phyloP scores from a whole-genome alignment of 1,284 basidiomycete species.

The Ustilago xerochloae region DNA sequence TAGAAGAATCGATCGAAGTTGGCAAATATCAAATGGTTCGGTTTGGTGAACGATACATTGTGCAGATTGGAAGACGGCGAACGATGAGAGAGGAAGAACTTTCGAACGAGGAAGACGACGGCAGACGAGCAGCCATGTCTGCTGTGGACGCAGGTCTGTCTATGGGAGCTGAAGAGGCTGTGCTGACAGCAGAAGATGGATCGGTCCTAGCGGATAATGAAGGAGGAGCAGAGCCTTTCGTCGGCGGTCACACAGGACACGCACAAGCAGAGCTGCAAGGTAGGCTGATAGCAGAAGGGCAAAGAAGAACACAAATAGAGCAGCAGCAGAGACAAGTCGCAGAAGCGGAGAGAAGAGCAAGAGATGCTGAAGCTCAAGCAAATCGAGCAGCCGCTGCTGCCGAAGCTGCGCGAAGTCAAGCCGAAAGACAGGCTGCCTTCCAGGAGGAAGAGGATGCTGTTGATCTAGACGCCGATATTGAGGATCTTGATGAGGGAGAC shows the following conservation, averaged over 20 bases:
- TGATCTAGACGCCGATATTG: slow-evolving; percentile 56
- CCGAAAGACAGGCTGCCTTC: slow-evolving; percentile 39
- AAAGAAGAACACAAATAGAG: slow-evolving; percentile 34
- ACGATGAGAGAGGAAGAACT: slow-evolving; percentile 60
- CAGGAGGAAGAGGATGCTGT: slow-evolving; percentile 46
- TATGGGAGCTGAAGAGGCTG: slow-evolving; percentile 11
- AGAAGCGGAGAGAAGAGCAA: slow-evolving; percentile 36
- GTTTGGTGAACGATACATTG: slow-evolving; percentile 59
- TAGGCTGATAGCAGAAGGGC: slow-evolving; percentile 22
- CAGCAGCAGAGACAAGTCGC: slow-evolving; percentile 24
- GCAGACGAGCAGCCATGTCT: slow-evolving; percentile 24
- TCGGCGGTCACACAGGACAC: slow-evolving; percentile 37
- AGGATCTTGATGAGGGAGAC: slow-evolving; percentile 53
- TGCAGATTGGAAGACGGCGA: slow-evolving; percentile 58
- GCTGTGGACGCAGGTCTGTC: slow-evolving; percentile 26
- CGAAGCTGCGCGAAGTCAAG: slow-evolving; percentile 33
- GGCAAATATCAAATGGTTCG: slow-evolving; percentile 54
- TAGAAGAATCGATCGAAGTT: slow-evolving; percentile 57
- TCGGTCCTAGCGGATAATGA: slow-evolving; percentile 17
- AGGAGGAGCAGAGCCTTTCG: slow-evolving; percentile 11
- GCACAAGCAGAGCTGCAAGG: slow-evolving; percentile 37
- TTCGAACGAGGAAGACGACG: slow-evolving; percentile 55
- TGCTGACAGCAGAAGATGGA: slow-evolving; percentile 6
- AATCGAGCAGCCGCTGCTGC: slow-evolving; percentile 30
- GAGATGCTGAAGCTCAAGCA: slow-evolving; percentile 43